Percentiles rank a stretch among this genome's conserved stretches.
Conservation (phyloP, 345 rosid species). For the Brassica juncea region DNA sequence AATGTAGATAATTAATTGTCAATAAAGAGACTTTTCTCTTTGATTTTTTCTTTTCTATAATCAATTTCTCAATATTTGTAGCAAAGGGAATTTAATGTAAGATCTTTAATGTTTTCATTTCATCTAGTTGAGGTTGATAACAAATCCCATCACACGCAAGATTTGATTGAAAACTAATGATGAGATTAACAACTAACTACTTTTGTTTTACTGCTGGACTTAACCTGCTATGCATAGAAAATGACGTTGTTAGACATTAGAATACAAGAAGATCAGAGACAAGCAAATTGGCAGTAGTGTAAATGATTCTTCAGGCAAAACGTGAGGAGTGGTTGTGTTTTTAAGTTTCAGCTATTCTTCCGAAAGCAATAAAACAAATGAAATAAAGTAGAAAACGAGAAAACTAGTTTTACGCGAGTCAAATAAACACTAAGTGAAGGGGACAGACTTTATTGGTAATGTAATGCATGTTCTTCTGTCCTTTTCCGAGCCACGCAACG, state of each 20-base stretch:
- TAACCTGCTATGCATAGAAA: background rate
- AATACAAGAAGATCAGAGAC: conserved; percentile 20
- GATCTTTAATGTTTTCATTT: conserved; percentile 16
- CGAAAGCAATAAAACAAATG: background rate
- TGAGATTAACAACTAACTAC: conserved; percentile 22
- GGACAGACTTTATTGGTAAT: conserved; percentile 31
- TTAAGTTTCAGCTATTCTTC: conserved; percentile 13
- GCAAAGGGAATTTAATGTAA: background rate
- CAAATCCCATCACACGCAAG: conserved; percentile 23
- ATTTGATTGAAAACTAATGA: conserved; percentile 31
- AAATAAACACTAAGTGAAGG: conserved; percentile 21
- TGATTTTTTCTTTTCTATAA: background rate
- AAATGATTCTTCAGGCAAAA: conserved; percentile 13
- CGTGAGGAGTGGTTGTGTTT: conserved; percentile 33
- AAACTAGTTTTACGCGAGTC: background rate
- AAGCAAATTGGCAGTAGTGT: background rate
- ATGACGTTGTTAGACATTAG: conserved; percentile 4
- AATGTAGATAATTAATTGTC: conserved; percentile 33
- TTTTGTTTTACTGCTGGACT: conserved; percentile 23
- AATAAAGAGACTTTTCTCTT: conserved; percentile 30
- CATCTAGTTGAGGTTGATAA: conserved; percentile 20
- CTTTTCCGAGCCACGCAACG: conserved; percentile 33
- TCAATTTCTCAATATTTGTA: background rate
- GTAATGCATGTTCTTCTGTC: conserved; percentile 32
- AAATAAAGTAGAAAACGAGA: background rate